These are phyloP conservation scores for Sporothrix brasiliensis DNA, from an alignment of 2,329 filamentous ascomycete species.

Conservation along the genomic window DNA sequence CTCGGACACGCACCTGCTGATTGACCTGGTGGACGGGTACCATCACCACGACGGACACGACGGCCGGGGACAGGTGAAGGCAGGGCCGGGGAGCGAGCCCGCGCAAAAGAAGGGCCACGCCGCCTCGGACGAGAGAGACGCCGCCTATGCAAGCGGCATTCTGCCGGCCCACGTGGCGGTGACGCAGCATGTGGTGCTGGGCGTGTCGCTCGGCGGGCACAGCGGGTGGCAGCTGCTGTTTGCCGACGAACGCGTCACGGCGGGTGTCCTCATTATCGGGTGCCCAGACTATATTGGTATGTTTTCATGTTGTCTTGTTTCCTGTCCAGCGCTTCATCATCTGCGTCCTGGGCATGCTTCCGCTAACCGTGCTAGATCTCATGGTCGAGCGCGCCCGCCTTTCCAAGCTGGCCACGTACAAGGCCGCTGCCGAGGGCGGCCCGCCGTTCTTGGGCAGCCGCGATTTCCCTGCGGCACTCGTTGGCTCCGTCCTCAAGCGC, in stretches of 20 bases:
- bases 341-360: neutral
- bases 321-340: too few species aligned
- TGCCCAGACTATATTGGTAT: slow-evolving; percentile 82
- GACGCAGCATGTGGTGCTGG: slow-evolving; percentile 68
- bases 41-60: slow-evolving; percentile 18
- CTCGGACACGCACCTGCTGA: slow-evolving; percentile 71
- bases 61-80: neutral
- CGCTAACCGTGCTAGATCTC: slow-evolving; percentile 47
- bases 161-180: slow-evolving; percentile 28
- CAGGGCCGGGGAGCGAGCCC: neutral
- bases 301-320: slow-evolving; percentile 34
- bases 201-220: slow-evolving; percentile 85
- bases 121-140: neutral
- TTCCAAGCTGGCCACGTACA: slow-evolving; percentile 66
- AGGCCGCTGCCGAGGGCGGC: slow-evolving; percentile 55
- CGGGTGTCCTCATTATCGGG: slow-evolving; percentile 79
- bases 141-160: slow-evolving; percentile 9
- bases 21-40: slow-evolving; percentile 71
- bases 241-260: slow-evolving; percentile 75
- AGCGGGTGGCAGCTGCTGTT: slow-evolving; percentile 82
- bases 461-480: slow-evolving; percentile 73
- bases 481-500: slow-evolving; percentile 62
- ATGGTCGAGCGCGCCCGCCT: slow-evolving; percentile 77
- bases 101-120: neutral
- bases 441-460: slow-evolving; percentile 71